Conservation (phyloP, 208 protist species). For the Wallacemonas sp. region DNA sequence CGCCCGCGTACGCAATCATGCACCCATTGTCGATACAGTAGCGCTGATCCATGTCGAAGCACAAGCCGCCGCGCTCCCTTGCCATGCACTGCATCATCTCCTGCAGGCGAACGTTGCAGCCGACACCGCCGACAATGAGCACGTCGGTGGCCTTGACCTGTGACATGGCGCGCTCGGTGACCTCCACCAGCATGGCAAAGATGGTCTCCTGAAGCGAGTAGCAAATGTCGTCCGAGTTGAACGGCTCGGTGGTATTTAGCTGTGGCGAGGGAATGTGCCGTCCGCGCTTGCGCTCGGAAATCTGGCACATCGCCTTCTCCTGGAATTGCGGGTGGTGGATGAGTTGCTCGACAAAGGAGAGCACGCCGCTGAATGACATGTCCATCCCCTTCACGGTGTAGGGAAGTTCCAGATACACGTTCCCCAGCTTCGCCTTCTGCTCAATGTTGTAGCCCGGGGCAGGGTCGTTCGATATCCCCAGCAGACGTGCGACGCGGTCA, state of each 20-base stretch:
- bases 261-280: conserved; percentile 24
- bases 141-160: conserved; percentile 95
- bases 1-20: conserved; percentile 99
- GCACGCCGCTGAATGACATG: conserved; percentile 96
- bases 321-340: conserved; percentile 69
- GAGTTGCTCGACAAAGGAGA: conserved; percentile 89
- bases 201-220: conserved; percentile 98
- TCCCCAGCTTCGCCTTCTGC: conserved; percentile 89
- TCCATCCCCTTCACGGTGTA: conserved; percentile 99
- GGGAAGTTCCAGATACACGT: conserved; percentile 94
- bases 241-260: conserved; percentile 59
- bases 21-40: conserved; percentile 99
- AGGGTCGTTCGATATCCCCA: conserved; percentile 99
- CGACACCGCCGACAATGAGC: conserved; percentile 99
- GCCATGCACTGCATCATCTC: conserved; percentile 97
- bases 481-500: conserved; percentile 95
- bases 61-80: conserved; percentile 81
- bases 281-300: conserved; percentile 21
- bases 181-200: conserved; percentile 99
- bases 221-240: conserved; percentile 96
- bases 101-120: conserved; percentile 97
- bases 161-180: conserved; percentile 99
- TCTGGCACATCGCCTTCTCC: conserved; percentile 37
- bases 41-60: conserved; percentile 95
- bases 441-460: conserved; percentile 99